Evolutionary conservation across 768 basidiomycete species (phyloP), one percentile per base, ranked within the genome.

Genomic region (Boletus tomentosulus): DNA sequence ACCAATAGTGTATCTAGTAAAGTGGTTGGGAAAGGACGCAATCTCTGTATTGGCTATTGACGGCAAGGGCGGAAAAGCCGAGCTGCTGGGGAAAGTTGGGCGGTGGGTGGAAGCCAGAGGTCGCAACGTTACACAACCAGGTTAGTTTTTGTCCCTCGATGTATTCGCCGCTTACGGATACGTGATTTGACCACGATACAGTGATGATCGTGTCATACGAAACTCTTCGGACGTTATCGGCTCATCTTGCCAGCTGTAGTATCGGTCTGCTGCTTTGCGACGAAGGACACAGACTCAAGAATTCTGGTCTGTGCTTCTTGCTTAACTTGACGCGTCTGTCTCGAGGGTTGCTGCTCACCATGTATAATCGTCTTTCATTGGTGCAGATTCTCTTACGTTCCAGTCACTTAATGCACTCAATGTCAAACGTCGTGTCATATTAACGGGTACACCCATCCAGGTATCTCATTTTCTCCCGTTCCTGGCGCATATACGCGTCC

Each of bases 131-230:
- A 90, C 92, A 0, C 87, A 92, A 55, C 94, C 96, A 72, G 93
- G 94, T 91, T 62, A 31, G 74, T 34, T 57, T 45, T 42, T 47
- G 15, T 34, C 13, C 22, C 31, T 8, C 50, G 28, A 43, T n/a
- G 50, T 35, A 15, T 34, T 41, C 44, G 43, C 43, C 13, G 9
- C n/a, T 35, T 22, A 49, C 35, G 9, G 30, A 43, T 50, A 28
- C 24, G 50, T 42, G 8, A 33, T 34, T 27, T 31, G 16, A 34
- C 13, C 37, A n/a, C 16, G 5, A 39, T 30, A 0, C 56, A 95
- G 96, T 98, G 43, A 92, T 99, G 90, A 98, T 99, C 59, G 94
- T 97, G 6, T 98, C 97, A 0, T 99, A 99, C 60, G 96, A 99
- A 69, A 96, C 92, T 0, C 78, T 99, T 48, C 84, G 96, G 19